Base-by-base conservation (phyloP, 805 yeast species). In the Komagataella ulmi region DNA sequence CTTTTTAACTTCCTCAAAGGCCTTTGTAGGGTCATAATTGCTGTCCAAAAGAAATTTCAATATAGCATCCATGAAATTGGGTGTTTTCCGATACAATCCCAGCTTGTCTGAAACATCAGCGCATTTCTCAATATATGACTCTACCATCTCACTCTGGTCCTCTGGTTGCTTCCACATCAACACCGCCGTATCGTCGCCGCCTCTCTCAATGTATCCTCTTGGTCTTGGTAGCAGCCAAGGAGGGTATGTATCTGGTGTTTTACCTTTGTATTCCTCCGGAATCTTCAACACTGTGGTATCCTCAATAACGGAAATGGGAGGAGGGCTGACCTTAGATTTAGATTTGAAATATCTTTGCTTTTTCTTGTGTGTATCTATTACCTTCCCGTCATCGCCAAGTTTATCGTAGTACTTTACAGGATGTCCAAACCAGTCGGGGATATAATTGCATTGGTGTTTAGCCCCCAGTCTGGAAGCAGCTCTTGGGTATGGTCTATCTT, bases 191-290 rank as follows among this genome's bases (percentile, higher is more conserved):
- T 75, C 80, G 58, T 82, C 85, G 3, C 77, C 80, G 1, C 97
- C 97, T 59, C 98, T 74, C 59, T 88, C 95, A 6, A 86, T 68
- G 63, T 87, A 88, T 0, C 96, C 96, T 50, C 73, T 71, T 0
- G 96, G 96, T 54, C 83, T 69, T 3, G 83, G 85, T 61, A 84
- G 90, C 30, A 87, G 66, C 95, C 95, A 88, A 0, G 74, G 75
- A 0, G 90, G 90, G 52, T 71, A 78, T 0, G 79, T 80, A 49
- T 67, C 68, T 0, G 74, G 72, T 17, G 68, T 64, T 0, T 59
- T 51, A 50, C 71, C 68, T 54, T 66, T 59, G 58, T 49, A 79
- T 53, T 77, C 75, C 7, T 67, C 61, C 0, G 87, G 86, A 1
- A 80, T 49, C 2, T 59, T 58, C 7, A 60, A 52, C 40, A 56